phyloP scores from a whole-genome alignment of 2,329 filamentous ascomycete genomes.

The Neonectria coccinea region DNA sequence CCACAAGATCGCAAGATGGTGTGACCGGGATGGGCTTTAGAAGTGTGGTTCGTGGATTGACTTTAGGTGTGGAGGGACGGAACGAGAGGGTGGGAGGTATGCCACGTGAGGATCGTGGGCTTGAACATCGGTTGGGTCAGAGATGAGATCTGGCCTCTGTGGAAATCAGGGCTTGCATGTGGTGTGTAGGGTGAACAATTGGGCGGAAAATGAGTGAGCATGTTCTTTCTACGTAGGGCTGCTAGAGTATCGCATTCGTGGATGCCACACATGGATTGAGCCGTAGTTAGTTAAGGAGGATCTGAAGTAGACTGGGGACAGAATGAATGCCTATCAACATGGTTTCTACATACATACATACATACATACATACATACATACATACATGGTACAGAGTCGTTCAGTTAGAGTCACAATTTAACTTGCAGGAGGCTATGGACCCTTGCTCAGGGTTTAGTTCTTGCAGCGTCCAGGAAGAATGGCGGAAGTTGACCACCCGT shows the following conservation, averaged over 20 bases:
- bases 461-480: slow-evolving; percentile 4
- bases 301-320: neutral
- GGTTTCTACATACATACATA: too few species aligned
- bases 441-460: slow-evolving; percentile 6
- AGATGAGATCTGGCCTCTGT: slow-evolving; percentile 1
- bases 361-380: too few species aligned
- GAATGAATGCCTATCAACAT: neutral
- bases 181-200: neutral
- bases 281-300: neutral
- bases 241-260: neutral
- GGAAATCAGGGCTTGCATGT: neutral
- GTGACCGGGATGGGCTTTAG: slow-evolving; percentile 16
- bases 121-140: neutral
- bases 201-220: neutral
- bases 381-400: slow-evolving; percentile 3
- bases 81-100: slow-evolving; percentile 5
- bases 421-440: slow-evolving; percentile 11
- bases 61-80: slow-evolving; percentile 15
- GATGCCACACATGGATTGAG: neutral
- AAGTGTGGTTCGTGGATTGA: slow-evolving; percentile 15
- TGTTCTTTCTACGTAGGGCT: neutral
- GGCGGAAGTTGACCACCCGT: slow-evolving; percentile 8
- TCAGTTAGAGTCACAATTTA: slow-evolving; percentile 20
- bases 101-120: slow-evolving; percentile 21
- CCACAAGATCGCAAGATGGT: slow-evolving; percentile 12